A percentile compares a stretch with the other conserved stretches of the same genome.
Evolutionary conservation across 1,284 basidiomycete genomes (phyloP).

Genomic region (Microbotryomycetes sp.): DNA sequence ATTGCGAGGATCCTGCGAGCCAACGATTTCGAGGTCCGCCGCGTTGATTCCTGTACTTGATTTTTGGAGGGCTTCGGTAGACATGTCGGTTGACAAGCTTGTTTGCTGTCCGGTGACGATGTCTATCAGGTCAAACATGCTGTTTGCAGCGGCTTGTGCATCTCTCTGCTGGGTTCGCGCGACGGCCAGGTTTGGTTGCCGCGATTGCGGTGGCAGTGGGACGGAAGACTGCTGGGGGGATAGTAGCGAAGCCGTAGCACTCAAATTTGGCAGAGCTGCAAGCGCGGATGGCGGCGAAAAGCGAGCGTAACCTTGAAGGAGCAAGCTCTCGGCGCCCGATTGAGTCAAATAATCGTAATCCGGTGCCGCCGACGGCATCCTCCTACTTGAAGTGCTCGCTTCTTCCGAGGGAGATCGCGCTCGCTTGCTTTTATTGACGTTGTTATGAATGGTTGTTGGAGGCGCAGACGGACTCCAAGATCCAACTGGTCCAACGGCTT

Average conservation of each 20-base stretch:
- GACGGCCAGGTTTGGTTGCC: neutral
- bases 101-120: no score
- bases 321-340: neutral
- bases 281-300: neutral
- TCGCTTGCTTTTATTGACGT: neutral
- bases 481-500: neutral
- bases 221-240: neutral
- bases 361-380: neutral
- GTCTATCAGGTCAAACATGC: neutral
- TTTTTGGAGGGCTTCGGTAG: neutral
- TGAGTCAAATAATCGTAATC: neutral
- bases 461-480: neutral
- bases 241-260: no score
- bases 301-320: constrained; percentile 1
- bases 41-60: neutral
- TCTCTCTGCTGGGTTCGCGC: neutral
- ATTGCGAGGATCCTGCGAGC: constrained; percentile 35
- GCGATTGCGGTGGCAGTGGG: neutral
- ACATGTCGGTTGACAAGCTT: neutral
- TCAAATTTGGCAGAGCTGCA: neutral
- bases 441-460: neutral
- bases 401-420: neutral
- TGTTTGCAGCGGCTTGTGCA: neutral
- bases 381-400: neutral
- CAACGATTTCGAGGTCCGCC: constrained; percentile 24